Base-by-base conservation (phyloP, 1,284 basidiomycete genomes). In the Rhodotorula sp. region DNA sequence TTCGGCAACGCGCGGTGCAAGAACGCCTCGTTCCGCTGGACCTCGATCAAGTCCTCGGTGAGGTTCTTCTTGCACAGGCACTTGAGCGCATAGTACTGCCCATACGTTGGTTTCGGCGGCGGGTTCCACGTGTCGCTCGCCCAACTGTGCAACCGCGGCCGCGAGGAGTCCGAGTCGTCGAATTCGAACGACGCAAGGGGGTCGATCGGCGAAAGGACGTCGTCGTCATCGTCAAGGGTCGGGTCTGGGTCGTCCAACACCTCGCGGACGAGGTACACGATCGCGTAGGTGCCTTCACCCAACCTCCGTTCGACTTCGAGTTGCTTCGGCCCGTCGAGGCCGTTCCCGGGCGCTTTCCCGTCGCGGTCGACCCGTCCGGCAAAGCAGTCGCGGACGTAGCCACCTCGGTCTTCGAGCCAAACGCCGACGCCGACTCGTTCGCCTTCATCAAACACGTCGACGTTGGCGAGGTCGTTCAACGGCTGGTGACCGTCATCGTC, bases 51-150 rank as follows among this genome's bases (percentile, higher is more conserved):
- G 68, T 95, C 92, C 76, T 89, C 86, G 81, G 91, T 88, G 74
- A 95, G 87, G 83, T 95, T 90, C 63, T 89, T 89, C 82, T 95
- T 98, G 80, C 91, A 94, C 69, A 99, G 84, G 81, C 93, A 93
- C 84, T 99, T 99, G 82, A 99, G 87, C 26, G 95, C 95, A 80
- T 91, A 99, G 80, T 97, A 89, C 69, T 90, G 86, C 44, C 91
- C 91, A 77, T 94, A 91, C 17, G 69, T 70, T 51, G 71, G 69
- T 29, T 55, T 53, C 24, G 64, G 53, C n/a, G 68, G 60, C 54
- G 49, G 64, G 62, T 59, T 48, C 58, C 60, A 62, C 26, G 42
- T 57, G 59, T 72, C 66, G 30, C 67, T 66, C 26, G 63, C 63
- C 73, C 77, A 73, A 81, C 80, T 74, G 77, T 76, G 61, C 79